These are phyloP conservation scores for Bipolaris oryzae DNA, from an alignment of 2,329 filamentous ascomycete species.

Conservation along the genomic window DNA sequence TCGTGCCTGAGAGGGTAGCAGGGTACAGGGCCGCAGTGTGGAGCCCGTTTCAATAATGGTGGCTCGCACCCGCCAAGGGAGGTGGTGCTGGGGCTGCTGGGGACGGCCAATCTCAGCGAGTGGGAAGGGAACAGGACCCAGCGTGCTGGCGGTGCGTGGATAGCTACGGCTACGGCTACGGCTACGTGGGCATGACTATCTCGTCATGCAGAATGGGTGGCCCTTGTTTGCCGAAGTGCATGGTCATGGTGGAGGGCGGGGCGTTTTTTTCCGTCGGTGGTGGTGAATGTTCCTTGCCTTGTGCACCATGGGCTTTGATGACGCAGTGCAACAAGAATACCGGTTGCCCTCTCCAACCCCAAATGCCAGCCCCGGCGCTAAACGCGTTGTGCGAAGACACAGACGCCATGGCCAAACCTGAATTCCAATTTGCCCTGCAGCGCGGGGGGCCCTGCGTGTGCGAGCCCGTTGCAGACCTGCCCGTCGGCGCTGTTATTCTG, in stretches of 20 bases:
- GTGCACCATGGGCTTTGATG: constrained; percentile 17
- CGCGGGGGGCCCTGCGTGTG: constrained; percentile 16
- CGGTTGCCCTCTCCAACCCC: constrained; percentile 5
- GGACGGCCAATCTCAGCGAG: constrained; percentile 17
- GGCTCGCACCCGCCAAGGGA: constrained; percentile 16
- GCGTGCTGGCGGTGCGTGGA: not conserved
- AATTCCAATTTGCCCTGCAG: constrained; percentile 17
- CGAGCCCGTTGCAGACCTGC: constrained; percentile 1
- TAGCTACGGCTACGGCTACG: too few relatives aligned
- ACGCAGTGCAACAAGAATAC: constrained; percentile 20
- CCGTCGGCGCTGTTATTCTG: not conserved
- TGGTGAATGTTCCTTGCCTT: not conserved
- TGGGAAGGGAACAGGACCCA: constrained; percentile 4
- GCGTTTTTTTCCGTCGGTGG: constrained; percentile 2
- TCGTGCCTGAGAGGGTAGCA: constrained; percentile 31
- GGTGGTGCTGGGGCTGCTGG: too few relatives aligned
- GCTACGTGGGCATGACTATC: constrained; percentile 15
- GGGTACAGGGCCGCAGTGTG: constrained; percentile 28
- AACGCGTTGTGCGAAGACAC: constrained; percentile 15
- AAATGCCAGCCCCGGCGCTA: constrained; percentile 21
- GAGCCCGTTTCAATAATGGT: constrained; percentile 36
- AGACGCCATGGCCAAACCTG: constrained; percentile 8
- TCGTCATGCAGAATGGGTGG: constrained; percentile 26
- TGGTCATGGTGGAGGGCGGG: constrained; percentile 8
- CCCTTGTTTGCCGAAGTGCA: constrained; percentile 20